Evolutionary conservation across 768 basidiomycete species (phyloP), one percentile per base, ranked within the genome.

Genomic region (Agrocybe praecox): DNA sequence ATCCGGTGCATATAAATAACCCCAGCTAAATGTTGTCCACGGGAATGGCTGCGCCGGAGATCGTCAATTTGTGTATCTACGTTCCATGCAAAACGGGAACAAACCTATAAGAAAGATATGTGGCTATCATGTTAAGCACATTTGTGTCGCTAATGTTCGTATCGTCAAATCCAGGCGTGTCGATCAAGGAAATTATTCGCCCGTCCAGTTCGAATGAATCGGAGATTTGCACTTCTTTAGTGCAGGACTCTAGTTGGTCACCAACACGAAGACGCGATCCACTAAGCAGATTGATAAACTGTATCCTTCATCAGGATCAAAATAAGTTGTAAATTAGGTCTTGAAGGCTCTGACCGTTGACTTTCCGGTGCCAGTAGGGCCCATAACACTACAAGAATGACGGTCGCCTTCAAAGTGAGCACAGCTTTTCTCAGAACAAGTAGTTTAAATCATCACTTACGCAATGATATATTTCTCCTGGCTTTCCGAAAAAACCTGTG

Each of bases 141-240:
- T 79, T 79, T 0, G 76, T 72, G 50, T 84, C 83, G 46, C 74
- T 79, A 47, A 70, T 72, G 2, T 66, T 72, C 2, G 82, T 80
- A 61, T 85, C 83, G 58, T 84, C 84, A 54, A 85, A 86, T 6
- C 85, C 85, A 0, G 85, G 84, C 0, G 85, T 86, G 59, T 86
- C 85, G 46, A 87, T 76, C 17, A 87, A 64, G 0, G 69, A 76
- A 33, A 85, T 71, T 15, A 53, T 63, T 10, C 67, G 67, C 2
- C 76, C 80, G 40, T 80, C 76, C 11, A 83, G 63, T 22, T 68
- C 59, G 61, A 85, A 82, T 0, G 78, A 68, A 9, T 72, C 58
- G 0, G 79, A 71, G 3, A 74, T 67, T 52, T 78, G 73, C 1
- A 86, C 77, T 10, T 69, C 69, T 45, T 65, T 70, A 0, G 85